These are phyloP conservation scores for Dactylellina haptotyla DNA, from an alignment of 2,329 filamentous ascomycete genomes.

Conservation along the genomic window DNA sequence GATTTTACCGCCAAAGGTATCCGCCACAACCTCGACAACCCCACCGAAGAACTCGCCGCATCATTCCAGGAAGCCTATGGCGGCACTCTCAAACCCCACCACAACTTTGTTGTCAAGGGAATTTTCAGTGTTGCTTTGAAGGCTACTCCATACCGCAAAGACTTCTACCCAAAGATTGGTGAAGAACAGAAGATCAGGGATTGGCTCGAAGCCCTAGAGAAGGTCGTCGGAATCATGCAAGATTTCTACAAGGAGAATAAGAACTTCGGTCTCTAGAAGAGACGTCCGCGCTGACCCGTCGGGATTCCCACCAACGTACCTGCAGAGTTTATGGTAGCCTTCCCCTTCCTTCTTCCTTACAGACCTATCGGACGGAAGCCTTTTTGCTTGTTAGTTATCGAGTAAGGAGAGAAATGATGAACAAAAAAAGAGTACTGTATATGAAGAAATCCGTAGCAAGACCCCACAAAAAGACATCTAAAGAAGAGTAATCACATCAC, in stretches of 20 bases:
- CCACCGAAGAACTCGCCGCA: slow-evolving; percentile 77
- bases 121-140: slow-evolving; percentile 93
- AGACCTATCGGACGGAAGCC: neutral
- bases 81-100: slow-evolving; percentile 88
- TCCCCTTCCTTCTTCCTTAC: neutral
- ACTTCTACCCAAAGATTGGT: slow-evolving; percentile 91
- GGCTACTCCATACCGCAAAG: slow-evolving; percentile 89
- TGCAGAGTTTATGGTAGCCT: slow-evolving; percentile 12
- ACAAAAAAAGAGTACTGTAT: neutral
- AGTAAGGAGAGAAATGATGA: neutral
- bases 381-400: neutral
- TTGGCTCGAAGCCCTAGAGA: slow-evolving; percentile 82
- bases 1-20: slow-evolving; percentile 92
- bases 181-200: slow-evolving; percentile 69
- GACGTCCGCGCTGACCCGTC: slow-evolving; percentile 5
- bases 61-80: slow-evolving; percentile 90
- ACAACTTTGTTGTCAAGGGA: slow-evolving; percentile 88
- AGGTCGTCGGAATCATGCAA: slow-evolving; percentile 79
- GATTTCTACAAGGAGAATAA: slow-evolving; percentile 65
- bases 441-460: neutral
- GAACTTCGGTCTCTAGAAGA: slow-evolving; percentile 31
- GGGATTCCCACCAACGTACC: slow-evolving; percentile 12
- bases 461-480: slow-evolving; percentile 1
- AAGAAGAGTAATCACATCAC: neutral
- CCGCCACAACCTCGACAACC: slow-evolving; percentile 76